Evolutionary conservation across 129 eudicot genomes (phyloP), one percentile per base, ranked within the genome.

Genomic region (Centrapalus pauciflorus): DNA sequence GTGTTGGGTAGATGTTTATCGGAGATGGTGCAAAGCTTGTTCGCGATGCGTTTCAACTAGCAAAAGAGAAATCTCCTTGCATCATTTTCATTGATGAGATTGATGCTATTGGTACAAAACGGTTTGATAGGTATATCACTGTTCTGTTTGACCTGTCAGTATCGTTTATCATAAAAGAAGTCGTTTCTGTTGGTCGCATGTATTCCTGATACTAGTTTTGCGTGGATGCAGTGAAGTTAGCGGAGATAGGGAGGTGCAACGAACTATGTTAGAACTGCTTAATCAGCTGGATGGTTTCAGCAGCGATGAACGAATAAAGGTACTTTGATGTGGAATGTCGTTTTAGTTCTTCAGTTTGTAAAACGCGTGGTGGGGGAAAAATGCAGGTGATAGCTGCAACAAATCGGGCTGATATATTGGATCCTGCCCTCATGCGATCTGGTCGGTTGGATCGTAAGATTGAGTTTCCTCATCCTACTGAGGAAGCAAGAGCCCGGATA

Each of bases 1-100:
- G 55, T 75, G 64, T 40, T n/a, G 26, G 61, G 10, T 69, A 88
- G 98, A 92, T 92, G 98, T 92, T 92, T 80, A 92, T 92, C 67
- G 98, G 98, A 32, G 98, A 92, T 71, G 98, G 98, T 71, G 98
- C 98, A 4, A 92, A 92, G 71, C 95, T 92, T 70, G 98, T 92
- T 27, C 95, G 98, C 67, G 96, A 88, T 82, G 98, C 98, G 61
- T 92, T 92, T 64, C 85, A 79, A 69, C 86, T 88, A 62, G 98
- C 98, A 1, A 92, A 92, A 71, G 98, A 92, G 74, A 92, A 92
- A 72, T 80, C 98, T 55, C 98, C 98, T 43, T 92, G 98, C 80
- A 92, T 92, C 75, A 92, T 92, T 62, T 92, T 92, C 17, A 92
- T 92, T 20, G 98, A 92, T 78, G 98, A 92, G 72, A 92, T 92